A percentile compares a stretch with the other conserved stretches of the same genome.
These are phyloP conservation scores for Xylaria sp. DNA, from an alignment of 495 filamentous ascomycete species.

Conservation along the genomic window DNA sequence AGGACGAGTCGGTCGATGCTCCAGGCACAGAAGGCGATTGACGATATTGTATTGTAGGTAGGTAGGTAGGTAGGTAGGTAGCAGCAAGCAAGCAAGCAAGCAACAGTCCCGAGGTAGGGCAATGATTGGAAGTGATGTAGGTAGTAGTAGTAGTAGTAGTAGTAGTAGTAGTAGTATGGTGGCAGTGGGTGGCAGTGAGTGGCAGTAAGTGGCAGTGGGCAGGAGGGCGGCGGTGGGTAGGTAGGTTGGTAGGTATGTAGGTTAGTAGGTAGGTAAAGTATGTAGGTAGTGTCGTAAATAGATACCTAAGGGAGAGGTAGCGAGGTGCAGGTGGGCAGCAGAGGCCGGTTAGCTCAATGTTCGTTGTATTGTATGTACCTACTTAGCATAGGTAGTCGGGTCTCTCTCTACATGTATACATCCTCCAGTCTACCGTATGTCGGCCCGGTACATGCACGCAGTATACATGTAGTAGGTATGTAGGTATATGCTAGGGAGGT, in stretches of 20 bases:
- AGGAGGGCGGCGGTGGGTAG: too few species aligned
- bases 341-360: not conserved
- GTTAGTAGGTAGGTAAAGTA: too few species aligned
- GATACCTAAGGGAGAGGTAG: too few species aligned
- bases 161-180: too few species aligned
- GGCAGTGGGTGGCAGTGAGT: too few species aligned
- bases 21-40: constrained; percentile 10
- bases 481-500: not conserved
- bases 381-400: not conserved
- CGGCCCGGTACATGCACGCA: not conserved
- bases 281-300: not conserved
- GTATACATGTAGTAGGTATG: too few species aligned
- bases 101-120: too few species aligned
- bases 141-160: not conserved
- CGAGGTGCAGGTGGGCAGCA: too few species aligned
- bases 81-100: too few species aligned
- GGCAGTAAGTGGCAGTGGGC: too few species aligned
- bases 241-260: too few species aligned
- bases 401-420: not conserved
- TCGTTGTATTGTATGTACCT: not conserved
- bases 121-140: not conserved
- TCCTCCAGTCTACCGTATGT: constrained; percentile 1
- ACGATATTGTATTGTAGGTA: constrained; percentile 16
- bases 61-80: not conserved
- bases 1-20: constrained; percentile 11